phyloP scores from a whole-genome alignment of 2,329 filamentous ascomycete genomes.

The Trichoderma semiorbis region DNA sequence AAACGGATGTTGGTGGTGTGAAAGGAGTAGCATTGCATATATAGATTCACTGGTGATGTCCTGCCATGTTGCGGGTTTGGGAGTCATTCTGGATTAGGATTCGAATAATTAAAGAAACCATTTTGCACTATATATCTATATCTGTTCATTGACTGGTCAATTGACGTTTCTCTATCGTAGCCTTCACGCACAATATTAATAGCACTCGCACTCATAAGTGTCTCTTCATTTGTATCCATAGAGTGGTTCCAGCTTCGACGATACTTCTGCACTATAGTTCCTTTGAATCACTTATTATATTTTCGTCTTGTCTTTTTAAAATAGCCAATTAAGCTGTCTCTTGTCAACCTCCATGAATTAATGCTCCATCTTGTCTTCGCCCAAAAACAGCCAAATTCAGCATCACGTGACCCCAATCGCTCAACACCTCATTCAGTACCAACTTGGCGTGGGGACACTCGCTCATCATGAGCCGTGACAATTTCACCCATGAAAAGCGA shows the following conservation, averaged over 20 bases:
- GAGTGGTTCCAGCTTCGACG: not conserved
- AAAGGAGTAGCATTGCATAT: not conserved
- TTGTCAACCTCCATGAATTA: not conserved
- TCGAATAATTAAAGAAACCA: not conserved
- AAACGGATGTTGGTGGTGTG: not conserved
- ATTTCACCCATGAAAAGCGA: not conserved
- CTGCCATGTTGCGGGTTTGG: not conserved
- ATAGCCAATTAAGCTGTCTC: too few species aligned
- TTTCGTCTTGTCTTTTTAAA: too few species aligned
- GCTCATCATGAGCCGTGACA: conserved; percentile 9
- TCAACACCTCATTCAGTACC: not conserved
- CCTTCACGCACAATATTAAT: too few species aligned
- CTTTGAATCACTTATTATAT: not conserved
- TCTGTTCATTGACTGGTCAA: not conserved
- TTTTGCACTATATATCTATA: not conserved
- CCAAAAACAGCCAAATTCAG: not conserved
- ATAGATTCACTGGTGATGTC: conserved; percentile 1
- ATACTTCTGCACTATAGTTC: not conserved
- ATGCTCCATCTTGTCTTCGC: not conserved
- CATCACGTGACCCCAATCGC: conserved; percentile 1
- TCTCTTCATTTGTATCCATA: not conserved
- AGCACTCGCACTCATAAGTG: not conserved
- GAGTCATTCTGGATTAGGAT: not conserved
- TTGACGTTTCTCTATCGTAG: not conserved
- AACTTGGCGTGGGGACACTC: not conserved